phyloP scores from a whole-genome alignment of 2,329 filamentous ascomycete species.

The Colletotrichum graminicola region DNA sequence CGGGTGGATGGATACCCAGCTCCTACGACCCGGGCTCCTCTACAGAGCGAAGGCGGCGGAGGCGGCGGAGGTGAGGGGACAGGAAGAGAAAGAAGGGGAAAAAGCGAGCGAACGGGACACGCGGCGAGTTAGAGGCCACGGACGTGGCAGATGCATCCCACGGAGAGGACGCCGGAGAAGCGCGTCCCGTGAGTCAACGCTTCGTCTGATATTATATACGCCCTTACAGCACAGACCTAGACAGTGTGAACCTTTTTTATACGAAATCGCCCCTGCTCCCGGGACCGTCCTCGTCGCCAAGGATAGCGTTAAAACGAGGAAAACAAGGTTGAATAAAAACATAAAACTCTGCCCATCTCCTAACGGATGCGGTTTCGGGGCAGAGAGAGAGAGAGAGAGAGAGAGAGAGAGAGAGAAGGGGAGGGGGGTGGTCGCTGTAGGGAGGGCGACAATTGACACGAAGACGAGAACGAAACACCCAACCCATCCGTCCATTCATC shows the following conservation, averaged over 20 bases:
- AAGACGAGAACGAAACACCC: no score
- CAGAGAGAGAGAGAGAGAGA: background rate
- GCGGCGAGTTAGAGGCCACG: background rate
- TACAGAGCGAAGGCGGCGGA: no score
- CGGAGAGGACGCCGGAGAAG: background rate
- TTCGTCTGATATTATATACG: background rate
- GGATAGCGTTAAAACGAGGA: background rate
- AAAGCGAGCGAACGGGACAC: background rate
- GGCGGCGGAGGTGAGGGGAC: no score
- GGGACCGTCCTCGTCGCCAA: no score
- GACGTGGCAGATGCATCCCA: background rate
- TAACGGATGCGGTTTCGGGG: background rate
- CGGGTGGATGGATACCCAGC: no score
- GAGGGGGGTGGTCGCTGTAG: background rate
- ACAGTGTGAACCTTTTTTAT: background rate
- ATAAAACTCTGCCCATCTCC: background rate
- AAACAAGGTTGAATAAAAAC: constrained; percentile 14
- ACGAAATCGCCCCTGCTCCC: no score
- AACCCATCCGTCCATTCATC: no score
- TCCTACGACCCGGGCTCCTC: background rate
- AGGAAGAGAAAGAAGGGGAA: background rate
- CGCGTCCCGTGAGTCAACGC: background rate
- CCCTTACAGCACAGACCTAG: background rate
- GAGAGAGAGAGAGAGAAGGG: no score
- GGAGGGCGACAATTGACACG: background rate